Conservation (phyloP, 805 yeast genomes). For the Pichia paraexigua region DNA sequence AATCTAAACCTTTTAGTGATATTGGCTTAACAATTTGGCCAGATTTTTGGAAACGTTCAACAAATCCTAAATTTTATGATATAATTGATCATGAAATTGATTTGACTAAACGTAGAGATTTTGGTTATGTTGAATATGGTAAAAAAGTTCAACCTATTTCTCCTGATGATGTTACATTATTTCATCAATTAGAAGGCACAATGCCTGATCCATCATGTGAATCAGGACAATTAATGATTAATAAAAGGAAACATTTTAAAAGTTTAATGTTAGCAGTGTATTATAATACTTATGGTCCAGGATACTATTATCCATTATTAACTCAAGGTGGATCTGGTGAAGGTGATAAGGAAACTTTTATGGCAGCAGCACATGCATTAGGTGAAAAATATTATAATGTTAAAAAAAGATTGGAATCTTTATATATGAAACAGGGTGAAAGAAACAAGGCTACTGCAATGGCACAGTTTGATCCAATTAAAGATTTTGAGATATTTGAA, state of each 20-base stretch:
- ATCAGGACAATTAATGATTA: conserved; percentile 55
- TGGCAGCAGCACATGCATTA: conserved; percentile 50
- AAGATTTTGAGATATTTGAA: conserved; percentile 38
- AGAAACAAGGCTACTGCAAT: conserved; percentile 63
- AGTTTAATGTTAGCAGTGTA: conserved; percentile 48
- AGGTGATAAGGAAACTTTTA: conserved; percentile 54
- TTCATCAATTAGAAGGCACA: conserved; percentile 52
- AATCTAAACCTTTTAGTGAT: conserved; percentile 34
- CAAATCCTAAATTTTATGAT: conserved; percentile 51
- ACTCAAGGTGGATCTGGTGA: conserved; percentile 44
- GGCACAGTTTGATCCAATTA: conserved; percentile 68
- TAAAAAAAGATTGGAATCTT: conserved; percentile 45
- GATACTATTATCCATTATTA: conserved; percentile 44
- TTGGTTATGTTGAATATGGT: conserved; percentile 6
- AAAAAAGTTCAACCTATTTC: conserved; percentile 41
- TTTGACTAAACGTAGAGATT: conserved; percentile 7
- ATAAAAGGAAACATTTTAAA: conserved; percentile 46
- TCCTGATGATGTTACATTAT: conserved; percentile 32
- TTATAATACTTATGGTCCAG: conserved; percentile 55
- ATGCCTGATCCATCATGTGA: conserved; percentile 60
- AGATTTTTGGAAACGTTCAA: conserved; percentile 60
- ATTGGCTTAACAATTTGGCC: conserved; percentile 61
- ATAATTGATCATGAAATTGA: conserved; percentile 34
- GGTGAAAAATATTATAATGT: conserved; percentile 53
- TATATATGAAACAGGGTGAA: conserved; percentile 40